phyloP scores from a whole-genome alignment of 768 basidiomycete genomes.

The Phanerochaete carnosa region DNA sequence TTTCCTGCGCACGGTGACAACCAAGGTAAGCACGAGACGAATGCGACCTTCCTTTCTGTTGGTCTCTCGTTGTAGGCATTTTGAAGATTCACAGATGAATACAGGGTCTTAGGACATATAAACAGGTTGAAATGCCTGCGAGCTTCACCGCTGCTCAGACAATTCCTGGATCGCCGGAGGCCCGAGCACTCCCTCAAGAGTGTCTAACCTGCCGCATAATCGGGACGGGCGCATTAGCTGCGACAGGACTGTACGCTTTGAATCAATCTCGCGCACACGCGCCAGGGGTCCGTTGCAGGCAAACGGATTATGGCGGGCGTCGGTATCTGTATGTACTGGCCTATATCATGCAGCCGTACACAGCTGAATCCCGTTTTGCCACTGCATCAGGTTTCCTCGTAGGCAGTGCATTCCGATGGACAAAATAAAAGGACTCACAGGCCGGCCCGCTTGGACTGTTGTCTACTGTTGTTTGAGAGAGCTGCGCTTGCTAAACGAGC shows the following conservation, averaged over 20 bases:
- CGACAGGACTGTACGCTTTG: slow-evolving; percentile 66
- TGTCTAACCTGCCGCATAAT: slow-evolving; percentile 71
- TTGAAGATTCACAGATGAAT: too few relatives aligned
- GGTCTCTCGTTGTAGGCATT: too few relatives aligned
- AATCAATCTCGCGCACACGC: slow-evolving; percentile 59
- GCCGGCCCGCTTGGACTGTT: neutral
- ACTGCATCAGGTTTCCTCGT: slow-evolving; percentile 18
- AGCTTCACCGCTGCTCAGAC: neutral
- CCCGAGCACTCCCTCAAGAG: slow-evolving; percentile 31
- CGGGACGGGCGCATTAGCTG: slow-evolving; percentile 60
- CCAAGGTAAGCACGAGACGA: too few relatives aligned
- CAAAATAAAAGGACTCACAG: neutral
- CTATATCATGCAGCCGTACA: neutral
- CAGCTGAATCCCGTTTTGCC: neutral
- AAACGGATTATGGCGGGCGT: slow-evolving; percentile 61
- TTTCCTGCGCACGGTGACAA: too few relatives aligned
- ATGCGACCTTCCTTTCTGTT: too few relatives aligned
- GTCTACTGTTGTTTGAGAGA: too few relatives aligned
- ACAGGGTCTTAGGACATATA: too few relatives aligned
- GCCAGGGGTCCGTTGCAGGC: slow-evolving; percentile 56
- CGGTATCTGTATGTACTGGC: slow-evolving; percentile 49
- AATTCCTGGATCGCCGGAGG: neutral
- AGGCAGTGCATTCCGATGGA: slow-evolving; percentile 19
- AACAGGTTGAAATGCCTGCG: too few relatives aligned
- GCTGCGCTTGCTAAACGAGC: too few relatives aligned